Percentiles rank a stretch among this genome's conserved stretches.
Conservation (phyloP, 805 yeast genomes). For the Pichia cabralensis region DNA sequence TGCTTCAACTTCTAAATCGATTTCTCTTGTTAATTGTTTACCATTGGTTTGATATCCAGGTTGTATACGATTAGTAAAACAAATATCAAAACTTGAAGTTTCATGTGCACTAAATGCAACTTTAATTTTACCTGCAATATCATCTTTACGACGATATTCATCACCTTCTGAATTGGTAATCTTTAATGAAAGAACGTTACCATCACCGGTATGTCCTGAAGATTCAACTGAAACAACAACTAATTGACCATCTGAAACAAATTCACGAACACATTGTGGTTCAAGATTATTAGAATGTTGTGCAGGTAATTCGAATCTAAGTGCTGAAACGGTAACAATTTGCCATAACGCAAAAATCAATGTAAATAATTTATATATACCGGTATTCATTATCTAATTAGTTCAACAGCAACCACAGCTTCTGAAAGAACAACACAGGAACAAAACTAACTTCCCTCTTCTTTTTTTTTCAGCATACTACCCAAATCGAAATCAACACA, state of each 20-base stretch:
- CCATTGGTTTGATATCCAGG: conserved; percentile 31
- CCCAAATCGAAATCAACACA: too few species aligned
- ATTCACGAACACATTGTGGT: conserved; percentile 87
- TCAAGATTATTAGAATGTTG: conserved; percentile 17
- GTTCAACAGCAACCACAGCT: too few species aligned
- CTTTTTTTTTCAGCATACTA: too few species aligned
- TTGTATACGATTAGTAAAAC: conserved; percentile 62
- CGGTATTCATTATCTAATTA: too few species aligned
- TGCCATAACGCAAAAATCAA: too few species aligned
- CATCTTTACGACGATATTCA: conserved; percentile 70
- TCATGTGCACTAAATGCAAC: conserved; percentile 81
- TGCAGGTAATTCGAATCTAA: conserved; percentile 27
- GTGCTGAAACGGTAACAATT: conserved; percentile 12
- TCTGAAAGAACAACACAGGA: too few species aligned
- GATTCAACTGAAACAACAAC: conserved; percentile 79
- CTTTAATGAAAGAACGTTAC: conserved; percentile 62
- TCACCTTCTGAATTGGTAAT: conserved; percentile 77
- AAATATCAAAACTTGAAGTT: conserved; percentile 80
- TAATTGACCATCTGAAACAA: conserved; percentile 71
- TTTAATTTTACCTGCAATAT: conserved; percentile 60
- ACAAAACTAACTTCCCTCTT: too few species aligned
- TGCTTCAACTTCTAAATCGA: conserved; percentile 86
- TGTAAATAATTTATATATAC: too few species aligned
- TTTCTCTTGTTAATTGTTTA: conserved; percentile 42
- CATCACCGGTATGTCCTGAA: conserved; percentile 73